phyloP scores from a whole-genome alignment of 1,139 yeast species.

The Eremothecium coryli region DNA sequence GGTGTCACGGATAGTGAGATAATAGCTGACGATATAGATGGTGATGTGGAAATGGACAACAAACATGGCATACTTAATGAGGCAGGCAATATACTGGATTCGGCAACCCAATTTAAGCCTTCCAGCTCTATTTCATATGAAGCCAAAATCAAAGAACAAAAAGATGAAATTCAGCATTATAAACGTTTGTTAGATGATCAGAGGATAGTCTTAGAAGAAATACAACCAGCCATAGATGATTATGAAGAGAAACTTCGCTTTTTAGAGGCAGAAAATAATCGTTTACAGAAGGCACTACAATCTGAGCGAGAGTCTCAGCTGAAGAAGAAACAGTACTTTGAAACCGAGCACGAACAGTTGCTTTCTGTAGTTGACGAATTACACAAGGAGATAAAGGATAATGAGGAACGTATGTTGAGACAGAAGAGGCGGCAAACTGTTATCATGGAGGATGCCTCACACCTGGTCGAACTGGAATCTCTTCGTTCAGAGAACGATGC shows the following conservation, averaged over 20 bases:
- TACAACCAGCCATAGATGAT: constrained; percentile 28
- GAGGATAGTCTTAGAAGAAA: constrained; percentile 26
- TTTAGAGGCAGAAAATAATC: constrained; percentile 18
- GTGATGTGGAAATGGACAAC: not conserved
- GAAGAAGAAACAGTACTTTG: constrained; percentile 25
- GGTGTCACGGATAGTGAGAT: constrained; percentile 1
- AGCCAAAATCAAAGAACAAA: constrained; percentile 15
- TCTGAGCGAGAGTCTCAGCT: constrained; percentile 17
- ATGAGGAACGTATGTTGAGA: constrained; percentile 15
- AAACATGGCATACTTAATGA: too few relatives aligned
- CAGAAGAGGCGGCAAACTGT: constrained; percentile 1
- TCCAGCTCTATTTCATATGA: constrained; percentile 4
- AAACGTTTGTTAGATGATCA: constrained; percentile 28
- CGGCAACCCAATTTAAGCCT: not conserved
- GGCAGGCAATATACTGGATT: too few relatives aligned
- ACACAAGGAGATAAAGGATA: constrained; percentile 26
- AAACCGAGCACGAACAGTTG: constrained; percentile 28
- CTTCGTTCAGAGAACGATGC: constrained; percentile 6
- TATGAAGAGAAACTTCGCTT: constrained; percentile 21
- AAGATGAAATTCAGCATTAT: constrained; percentile 20
- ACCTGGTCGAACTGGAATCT: constrained; percentile 1
- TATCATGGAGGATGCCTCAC: constrained; percentile 1
- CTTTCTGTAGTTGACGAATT: constrained; percentile 27
- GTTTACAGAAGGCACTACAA: constrained; percentile 18
- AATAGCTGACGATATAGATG: constrained; percentile 4